A percentile compares a stretch with the other conserved stretches of the same genome.
Conservation (phyloP, 495 filamentous ascomycete species). For the Trichoderma asperelloides region DNA sequence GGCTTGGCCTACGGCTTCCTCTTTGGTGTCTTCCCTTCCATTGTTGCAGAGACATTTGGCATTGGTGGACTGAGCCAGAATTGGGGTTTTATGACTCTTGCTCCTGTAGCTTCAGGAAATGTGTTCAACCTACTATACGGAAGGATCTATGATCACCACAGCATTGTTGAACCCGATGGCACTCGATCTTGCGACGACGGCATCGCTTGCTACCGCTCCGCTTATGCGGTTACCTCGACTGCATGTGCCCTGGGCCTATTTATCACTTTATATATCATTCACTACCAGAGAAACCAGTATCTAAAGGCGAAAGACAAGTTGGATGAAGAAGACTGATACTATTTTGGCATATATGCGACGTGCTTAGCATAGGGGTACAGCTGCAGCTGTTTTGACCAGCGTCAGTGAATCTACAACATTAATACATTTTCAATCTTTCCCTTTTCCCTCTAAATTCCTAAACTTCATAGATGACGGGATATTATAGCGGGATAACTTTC, state of each 20-base stretch:
- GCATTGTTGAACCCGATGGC: conserved; percentile 54
- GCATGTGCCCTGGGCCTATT: conserved; percentile 61
- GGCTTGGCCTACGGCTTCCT: conserved; percentile 90
- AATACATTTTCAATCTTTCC: no score
- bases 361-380: neutral
- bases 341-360: neutral
- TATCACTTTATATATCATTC: conserved; percentile 69
- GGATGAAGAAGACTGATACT: conserved; percentile 23
- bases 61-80: conserved; percentile 81
- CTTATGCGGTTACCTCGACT: conserved; percentile 75
- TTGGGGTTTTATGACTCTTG: conserved; percentile 90
- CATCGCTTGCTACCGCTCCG: conserved; percentile 66
- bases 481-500: no score
- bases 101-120: conserved; percentile 77
- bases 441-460: no score
- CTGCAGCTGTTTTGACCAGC: neutral
- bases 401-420: neutral
- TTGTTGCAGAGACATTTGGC: conserved; percentile 87
- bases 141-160: conserved; percentile 70
- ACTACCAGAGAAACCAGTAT: conserved; percentile 43
- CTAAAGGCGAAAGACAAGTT: conserved; percentile 27
- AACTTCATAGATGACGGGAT: no score
- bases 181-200: conserved; percentile 71
- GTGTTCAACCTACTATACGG: conserved; percentile 90
- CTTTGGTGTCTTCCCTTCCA: conserved; percentile 88